These are phyloP conservation scores for Curvularia hawaiiensis DNA, from an alignment of 2,329 filamentous ascomycete genomes.

Conservation along the genomic window DNA sequence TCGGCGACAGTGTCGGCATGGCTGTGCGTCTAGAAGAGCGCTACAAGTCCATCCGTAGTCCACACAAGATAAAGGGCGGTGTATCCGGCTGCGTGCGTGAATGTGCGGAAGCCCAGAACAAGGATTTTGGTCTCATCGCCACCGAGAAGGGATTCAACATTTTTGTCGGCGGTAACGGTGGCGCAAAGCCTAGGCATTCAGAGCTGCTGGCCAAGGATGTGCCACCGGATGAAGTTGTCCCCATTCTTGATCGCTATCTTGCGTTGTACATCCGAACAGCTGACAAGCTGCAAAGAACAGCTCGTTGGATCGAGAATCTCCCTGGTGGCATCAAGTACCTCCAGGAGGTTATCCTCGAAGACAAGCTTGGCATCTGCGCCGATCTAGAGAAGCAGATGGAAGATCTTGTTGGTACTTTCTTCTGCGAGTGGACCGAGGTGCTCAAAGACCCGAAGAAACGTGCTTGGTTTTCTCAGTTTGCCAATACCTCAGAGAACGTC, in stretches of 20 bases:
- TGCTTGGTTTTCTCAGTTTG: constrained; percentile 79
- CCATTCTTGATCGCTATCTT: constrained; percentile 85
- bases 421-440: constrained; percentile 90
- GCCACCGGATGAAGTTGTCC: constrained; percentile 77
- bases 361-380: constrained; percentile 83
- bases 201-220: constrained; percentile 88
- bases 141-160: constrained; percentile 94
- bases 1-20: constrained; percentile 90
- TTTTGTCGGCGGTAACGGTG: constrained; percentile 88
- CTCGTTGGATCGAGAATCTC: constrained; percentile 82
- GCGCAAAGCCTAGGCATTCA: constrained; percentile 80
- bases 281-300: constrained; percentile 87
- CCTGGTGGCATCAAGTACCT: constrained; percentile 86
- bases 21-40: constrained; percentile 85
- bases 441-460: constrained; percentile 70
- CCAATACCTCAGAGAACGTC: constrained; percentile 74
- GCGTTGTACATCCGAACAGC: constrained; percentile 95
- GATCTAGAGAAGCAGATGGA: constrained; percentile 89
- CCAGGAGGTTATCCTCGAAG: constrained; percentile 79
- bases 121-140: constrained; percentile 91
- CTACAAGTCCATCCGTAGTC: constrained; percentile 87
- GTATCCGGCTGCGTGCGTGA: constrained; percentile 92
- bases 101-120: constrained; percentile 90
- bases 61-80: constrained; percentile 90
- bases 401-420: constrained; percentile 80